Conservation (phyloP, 768 basidiomycete species). For the Rhodotorula kratochvilovae region DNA sequence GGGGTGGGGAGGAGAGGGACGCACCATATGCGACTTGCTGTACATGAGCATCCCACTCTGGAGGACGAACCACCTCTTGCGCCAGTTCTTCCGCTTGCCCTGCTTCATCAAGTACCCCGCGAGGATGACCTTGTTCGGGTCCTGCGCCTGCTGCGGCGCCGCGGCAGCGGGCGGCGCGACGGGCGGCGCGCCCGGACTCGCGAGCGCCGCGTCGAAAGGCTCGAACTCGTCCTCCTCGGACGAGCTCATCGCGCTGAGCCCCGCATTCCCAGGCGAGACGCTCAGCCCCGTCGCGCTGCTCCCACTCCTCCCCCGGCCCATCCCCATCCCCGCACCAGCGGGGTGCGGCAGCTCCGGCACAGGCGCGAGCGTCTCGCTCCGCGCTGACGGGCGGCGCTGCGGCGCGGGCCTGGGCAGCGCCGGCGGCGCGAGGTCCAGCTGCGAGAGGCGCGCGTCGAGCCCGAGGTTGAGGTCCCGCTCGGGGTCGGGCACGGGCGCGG, state of each 20-base stretch:
- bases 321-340: too few species aligned
- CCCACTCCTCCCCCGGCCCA: not conserved
- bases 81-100: constrained; percentile 89
- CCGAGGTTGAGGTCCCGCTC: not conserved
- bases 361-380: not conserved
- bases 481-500: not conserved
- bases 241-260: not conserved
- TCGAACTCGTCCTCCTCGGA: not conserved
- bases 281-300: not conserved
- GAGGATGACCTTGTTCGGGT: constrained; percentile 72
- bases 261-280: not conserved
- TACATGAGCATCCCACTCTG: constrained; percentile 82
- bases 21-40: constrained; percentile 89
- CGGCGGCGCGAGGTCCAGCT: not conserved
- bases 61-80: constrained; percentile 96
- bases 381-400: not conserved
- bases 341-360: too few species aligned
- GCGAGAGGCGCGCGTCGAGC: constrained; percentile 12
- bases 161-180: not conserved
- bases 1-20: constrained; percentile 37
- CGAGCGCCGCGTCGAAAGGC: too few species aligned
- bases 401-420: too few species aligned
- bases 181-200: not conserved
- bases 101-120: constrained; percentile 95
- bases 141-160: constrained; percentile 47